Conservation (phyloP, 225 moss, liverwort and hornwort species). For the Pseudoscleropodium purum region DNA sequence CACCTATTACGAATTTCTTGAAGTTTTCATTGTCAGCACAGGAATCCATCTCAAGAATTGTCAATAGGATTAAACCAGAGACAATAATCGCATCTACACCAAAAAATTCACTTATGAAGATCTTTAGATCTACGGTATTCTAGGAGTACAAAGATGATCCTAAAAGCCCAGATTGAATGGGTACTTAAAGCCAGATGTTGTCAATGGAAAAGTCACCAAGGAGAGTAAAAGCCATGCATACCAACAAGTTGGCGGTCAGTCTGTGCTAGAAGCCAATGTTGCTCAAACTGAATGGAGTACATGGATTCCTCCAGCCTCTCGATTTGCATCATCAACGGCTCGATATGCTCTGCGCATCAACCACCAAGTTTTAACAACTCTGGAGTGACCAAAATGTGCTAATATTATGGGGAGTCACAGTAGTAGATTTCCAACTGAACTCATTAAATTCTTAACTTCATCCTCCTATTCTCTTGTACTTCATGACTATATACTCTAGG, state of each 20-base stretch:
- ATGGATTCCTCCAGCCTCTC: slow-evolving; percentile 59
- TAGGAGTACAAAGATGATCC: neutral
- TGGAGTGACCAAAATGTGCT: neutral
- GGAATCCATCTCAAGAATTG: neutral
- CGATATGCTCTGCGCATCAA: slow-evolving; percentile 60
- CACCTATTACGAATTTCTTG: neutral
- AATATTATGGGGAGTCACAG: neutral
- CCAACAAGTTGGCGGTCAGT: slow-evolving; percentile 59
- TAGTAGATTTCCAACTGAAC: neutral
- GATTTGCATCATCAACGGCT: slow-evolving; percentile 65
- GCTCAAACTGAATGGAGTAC: slow-evolving; percentile 73
- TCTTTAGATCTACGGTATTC: neutral
- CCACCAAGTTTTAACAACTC: neutral
- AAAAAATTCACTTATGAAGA: neutral
- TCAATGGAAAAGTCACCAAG: neutral
- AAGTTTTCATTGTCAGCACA: too few species aligned
- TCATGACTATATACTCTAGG: neutral
- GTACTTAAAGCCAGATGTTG: neutral
- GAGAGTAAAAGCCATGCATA: slow-evolving; percentile 5
- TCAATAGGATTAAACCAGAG: neutral
- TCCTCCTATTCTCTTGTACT: neutral
- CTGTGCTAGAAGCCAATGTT: slow-evolving; percentile 80
- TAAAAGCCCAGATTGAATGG: neutral
- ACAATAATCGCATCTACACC: neutral
- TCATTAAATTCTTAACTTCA: too few species aligned